phyloP scores from a whole-genome alignment of 495 filamentous ascomycete genomes.

The Aspergillus cavernicola region DNA sequence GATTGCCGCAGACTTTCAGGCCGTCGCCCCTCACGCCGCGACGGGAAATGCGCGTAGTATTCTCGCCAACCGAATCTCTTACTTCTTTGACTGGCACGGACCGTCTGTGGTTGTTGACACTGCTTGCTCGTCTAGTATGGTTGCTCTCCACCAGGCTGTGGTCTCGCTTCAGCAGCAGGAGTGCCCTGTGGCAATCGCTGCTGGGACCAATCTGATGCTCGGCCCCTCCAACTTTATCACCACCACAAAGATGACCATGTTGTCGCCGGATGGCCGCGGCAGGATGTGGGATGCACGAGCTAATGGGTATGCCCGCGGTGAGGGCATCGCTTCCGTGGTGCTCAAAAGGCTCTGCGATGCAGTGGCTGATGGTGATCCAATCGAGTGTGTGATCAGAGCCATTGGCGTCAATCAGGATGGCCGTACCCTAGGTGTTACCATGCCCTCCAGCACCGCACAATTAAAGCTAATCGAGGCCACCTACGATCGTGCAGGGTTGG shows the following conservation, averaged over 20 bases:
- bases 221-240: constrained; percentile 8
- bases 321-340: constrained; percentile 29
- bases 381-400: constrained; percentile 28
- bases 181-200: constrained; percentile 23
- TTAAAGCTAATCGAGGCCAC: constrained; percentile 22
- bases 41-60: constrained; percentile 46
- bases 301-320: constrained; percentile 36
- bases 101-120: constrained; percentile 34
- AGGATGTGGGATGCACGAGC: constrained; percentile 34
- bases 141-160: constrained; percentile 31
- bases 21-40: not conserved
- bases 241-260: constrained; percentile 18
- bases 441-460: constrained; percentile 30
- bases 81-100: constrained; percentile 32
- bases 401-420: constrained; percentile 33
- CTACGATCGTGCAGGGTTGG: constrained; percentile 29
- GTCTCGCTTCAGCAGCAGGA: constrained; percentile 27
- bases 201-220: constrained; percentile 20
- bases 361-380: constrained; percentile 10
- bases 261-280: constrained; percentile 19
- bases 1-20: not conserved
- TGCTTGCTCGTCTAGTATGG: constrained; percentile 33
- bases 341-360: constrained; percentile 29
- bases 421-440: constrained; percentile 21
- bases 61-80: constrained; percentile 36